These are phyloP conservation scores for Artomyces pyxidatus DNA, from an alignment of 768 basidiomycete species.

Conservation along the genomic window DNA sequence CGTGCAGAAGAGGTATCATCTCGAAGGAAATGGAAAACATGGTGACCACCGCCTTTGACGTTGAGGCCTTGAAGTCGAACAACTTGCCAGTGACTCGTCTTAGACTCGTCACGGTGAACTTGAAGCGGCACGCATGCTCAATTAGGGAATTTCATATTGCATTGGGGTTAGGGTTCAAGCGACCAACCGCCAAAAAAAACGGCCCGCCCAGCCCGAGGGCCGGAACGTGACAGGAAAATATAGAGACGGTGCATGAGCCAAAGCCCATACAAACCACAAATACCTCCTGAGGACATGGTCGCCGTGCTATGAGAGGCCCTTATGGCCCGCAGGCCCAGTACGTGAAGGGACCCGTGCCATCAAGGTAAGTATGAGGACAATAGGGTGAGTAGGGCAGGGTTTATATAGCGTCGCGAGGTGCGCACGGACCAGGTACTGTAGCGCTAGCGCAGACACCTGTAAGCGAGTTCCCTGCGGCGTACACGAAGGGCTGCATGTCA, in stretches of 20 bases:
- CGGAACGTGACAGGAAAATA: constrained; percentile 38
- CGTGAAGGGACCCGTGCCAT: constrained; percentile 23
- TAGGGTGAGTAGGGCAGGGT: not conserved
- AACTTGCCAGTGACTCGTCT: too few relatives aligned
- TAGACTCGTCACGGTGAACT: too few relatives aligned
- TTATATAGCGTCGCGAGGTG: not conserved
- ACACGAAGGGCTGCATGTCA: too few relatives aligned
- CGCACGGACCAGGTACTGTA: not conserved
- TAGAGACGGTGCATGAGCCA: constrained; percentile 38
- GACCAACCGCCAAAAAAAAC: constrained; percentile 19
- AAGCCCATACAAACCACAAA: constrained; percentile 38
- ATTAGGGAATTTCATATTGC: too few relatives aligned
- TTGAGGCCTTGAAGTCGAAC: too few relatives aligned
- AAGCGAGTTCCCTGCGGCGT: not conserved
- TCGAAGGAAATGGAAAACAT: too few relatives aligned
- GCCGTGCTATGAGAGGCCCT: constrained; percentile 42
- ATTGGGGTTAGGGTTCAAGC: constrained; percentile 5
- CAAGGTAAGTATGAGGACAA: constrained; percentile 5
- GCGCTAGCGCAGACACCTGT: not conserved
- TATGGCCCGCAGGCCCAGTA: constrained; percentile 29
- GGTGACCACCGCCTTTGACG: too few relatives aligned
- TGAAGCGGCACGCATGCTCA: too few relatives aligned
- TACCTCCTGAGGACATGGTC: constrained; percentile 44
- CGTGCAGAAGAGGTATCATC: too few relatives aligned
- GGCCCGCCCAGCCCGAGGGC: constrained; percentile 48